Evolutionary conservation across 106 monocot species (phyloP).

Genomic region (Allium fistulosum): DNA sequence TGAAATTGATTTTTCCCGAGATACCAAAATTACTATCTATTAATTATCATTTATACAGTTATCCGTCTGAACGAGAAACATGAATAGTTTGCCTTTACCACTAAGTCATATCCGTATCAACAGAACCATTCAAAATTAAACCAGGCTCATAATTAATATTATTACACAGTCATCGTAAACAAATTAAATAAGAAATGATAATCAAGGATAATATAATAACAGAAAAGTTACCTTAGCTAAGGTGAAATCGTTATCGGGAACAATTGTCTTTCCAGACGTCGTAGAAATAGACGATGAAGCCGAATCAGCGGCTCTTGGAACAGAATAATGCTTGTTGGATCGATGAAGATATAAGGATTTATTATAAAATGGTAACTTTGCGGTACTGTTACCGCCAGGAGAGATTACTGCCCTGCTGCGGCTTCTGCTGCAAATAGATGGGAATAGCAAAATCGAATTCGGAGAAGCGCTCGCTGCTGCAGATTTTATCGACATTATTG

Average conservation of each 20-base stretch:
- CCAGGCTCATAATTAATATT: no score
- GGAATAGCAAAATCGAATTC: background rate
- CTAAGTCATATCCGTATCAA: no score
- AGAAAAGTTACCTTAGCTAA: slow-evolving; percentile 5
- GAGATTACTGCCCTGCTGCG: background rate
- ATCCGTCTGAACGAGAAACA: no score
- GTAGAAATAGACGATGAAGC: background rate
- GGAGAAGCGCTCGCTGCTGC: background rate
- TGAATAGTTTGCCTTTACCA: no score
- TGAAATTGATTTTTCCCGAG: no score
- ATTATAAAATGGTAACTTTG: background rate
- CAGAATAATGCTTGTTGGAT: slow-evolving; percentile 1
- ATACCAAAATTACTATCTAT: no score
- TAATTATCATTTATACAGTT: no score
- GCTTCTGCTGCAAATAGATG: background rate
- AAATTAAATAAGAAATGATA: no score
- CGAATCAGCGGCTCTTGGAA: slow-evolving; percentile 2
- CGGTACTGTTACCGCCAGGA: background rate
- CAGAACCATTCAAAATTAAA: no score
- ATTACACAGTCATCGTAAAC: no score
- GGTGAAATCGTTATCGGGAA: slow-evolving; percentile 5
- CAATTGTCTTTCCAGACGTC: background rate
- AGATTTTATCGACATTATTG: background rate
- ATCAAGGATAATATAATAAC: background rate
- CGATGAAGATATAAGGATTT: background rate